Percentiles rank a stretch among this genome's conserved stretches.
Conservation (phyloP, 257 asterid species). For the Cruciata laevipes region DNA sequence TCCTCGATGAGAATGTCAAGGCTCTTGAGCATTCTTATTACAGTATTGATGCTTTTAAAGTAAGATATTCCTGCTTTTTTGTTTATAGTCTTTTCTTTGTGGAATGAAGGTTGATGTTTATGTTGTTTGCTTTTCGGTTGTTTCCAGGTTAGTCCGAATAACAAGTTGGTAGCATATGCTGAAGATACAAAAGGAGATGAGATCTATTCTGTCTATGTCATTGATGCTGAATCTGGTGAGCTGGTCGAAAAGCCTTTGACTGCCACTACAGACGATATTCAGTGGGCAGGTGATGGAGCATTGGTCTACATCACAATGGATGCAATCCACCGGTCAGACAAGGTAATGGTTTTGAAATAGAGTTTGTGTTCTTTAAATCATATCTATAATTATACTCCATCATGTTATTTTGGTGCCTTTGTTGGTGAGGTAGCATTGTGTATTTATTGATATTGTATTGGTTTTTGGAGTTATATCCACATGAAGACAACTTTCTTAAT, state of each 20-base stretch:
- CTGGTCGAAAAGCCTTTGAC: conserved; percentile 65
- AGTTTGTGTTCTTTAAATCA: not conserved
- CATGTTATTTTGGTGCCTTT: too few relatives aligned
- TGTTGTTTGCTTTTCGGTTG: conserved; percentile 4
- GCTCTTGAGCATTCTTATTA: conserved; percentile 64
- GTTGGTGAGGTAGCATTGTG: not conserved
- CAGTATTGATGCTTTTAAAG: conserved; percentile 63
- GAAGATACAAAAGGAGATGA: conserved; percentile 95
- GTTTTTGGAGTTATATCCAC: not conserved
- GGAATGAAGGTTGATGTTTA: not conserved
- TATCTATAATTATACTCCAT: not conserved
- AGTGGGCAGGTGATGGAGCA: conserved; percentile 86
- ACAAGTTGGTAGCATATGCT: conserved; percentile 80
- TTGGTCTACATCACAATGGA: conserved; percentile 83
- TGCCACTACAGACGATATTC: conserved; percentile 56
- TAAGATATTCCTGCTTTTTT: conserved; percentile 22
- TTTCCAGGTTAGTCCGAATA: conserved; percentile 75
- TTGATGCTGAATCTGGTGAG: conserved; percentile 69
- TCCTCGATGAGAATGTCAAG: conserved; percentile 83
- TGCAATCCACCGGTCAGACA: conserved; percentile 85
- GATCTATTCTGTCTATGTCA: conserved; percentile 63
- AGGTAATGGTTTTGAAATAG: conserved; percentile 40
- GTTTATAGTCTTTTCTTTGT: not conserved
- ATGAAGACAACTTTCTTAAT: not conserved
- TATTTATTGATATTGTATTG: conserved; percentile 1